Conservation (phyloP, 441 rosid genomes). For the Populus hybrid region DNA sequence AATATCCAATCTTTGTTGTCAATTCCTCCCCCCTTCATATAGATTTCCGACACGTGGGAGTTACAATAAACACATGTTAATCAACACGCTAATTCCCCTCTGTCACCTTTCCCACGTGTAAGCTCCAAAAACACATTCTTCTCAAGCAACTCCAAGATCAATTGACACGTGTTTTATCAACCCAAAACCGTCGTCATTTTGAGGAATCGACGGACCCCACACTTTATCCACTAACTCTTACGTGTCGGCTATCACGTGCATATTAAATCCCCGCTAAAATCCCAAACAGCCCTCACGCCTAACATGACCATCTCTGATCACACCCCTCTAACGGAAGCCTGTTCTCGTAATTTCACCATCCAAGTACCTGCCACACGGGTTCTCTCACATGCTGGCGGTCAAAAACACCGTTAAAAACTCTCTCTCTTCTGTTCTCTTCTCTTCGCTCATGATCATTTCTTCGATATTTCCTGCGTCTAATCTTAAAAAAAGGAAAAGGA, state of each 20-base stretch:
- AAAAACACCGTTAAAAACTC: conserved; percentile 10
- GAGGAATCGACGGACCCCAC: conserved; percentile 18
- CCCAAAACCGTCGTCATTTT: conserved; percentile 32
- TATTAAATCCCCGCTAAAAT: background rate
- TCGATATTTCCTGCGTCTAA: conserved; percentile 7
- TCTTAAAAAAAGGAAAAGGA: background rate
- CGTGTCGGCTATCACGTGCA: conserved; percentile 28
- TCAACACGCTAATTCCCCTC: background rate
- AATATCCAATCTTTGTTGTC: too few species aligned
- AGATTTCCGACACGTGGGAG: too few species aligned
- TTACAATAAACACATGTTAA: background rate
- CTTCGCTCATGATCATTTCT: background rate
- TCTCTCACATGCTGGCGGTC: conserved; percentile 25
- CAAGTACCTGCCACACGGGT: conserved; percentile 19
- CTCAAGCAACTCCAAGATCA: conserved; percentile 9
- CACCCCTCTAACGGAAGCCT: too few species aligned
- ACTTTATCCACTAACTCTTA: conserved; percentile 28
- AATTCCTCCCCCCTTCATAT: too few species aligned
- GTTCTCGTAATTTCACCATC: conserved; percentile 8
- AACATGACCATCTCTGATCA: background rate
- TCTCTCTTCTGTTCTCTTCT: conserved; percentile 6
- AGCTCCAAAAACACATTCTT: background rate
- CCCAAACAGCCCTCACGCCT: conserved; percentile 1
- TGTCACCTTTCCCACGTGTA: conserved; percentile 19
- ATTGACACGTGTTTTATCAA: conserved; percentile 21